These are phyloP conservation scores for Pachysandra terminalis DNA, from an alignment of 164 flowering plant species.

Conservation along the genomic window DNA sequence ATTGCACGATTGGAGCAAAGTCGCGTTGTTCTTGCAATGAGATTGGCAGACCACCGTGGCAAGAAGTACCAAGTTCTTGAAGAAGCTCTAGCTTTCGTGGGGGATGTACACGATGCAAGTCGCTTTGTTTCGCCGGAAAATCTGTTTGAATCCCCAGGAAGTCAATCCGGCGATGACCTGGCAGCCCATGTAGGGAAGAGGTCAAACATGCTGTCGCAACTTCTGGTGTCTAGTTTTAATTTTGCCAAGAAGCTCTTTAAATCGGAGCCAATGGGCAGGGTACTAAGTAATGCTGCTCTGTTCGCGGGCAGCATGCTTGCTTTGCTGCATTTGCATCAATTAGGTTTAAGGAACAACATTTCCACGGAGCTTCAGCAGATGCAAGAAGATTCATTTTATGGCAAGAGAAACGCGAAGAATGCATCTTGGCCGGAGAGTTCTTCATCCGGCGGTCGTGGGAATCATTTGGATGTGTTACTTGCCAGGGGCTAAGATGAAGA, in stretches of 20 bases:
- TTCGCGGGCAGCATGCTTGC: slow-evolving; percentile 77
- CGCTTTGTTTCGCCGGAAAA: slow-evolving; percentile 57
- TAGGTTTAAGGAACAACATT: slow-evolving; percentile 12
- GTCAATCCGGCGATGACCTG: slow-evolving; percentile 29
- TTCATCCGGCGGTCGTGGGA: slow-evolving; percentile 9
- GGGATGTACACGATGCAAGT: slow-evolving; percentile 51
- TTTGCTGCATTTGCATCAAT: slow-evolving; percentile 26
- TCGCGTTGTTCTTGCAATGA: slow-evolving; percentile 79
- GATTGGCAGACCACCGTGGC: slow-evolving; percentile 86
- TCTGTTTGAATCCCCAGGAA: slow-evolving; percentile 34
- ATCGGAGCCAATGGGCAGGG: slow-evolving; percentile 53
- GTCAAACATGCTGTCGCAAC: slow-evolving; percentile 42
- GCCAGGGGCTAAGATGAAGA: slow-evolving; percentile 25
- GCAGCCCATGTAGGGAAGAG: slow-evolving; percentile 28
- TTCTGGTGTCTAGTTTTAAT: slow-evolving; percentile 47
- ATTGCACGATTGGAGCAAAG: slow-evolving; percentile 89
- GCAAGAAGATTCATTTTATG: slow-evolving; percentile 12
- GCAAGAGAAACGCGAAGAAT: slow-evolving; percentile 10
- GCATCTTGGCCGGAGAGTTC: slow-evolving; percentile 7
- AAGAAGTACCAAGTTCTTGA: slow-evolving; percentile 83
- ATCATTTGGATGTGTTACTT: slow-evolving; percentile 23
- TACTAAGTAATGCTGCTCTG: slow-evolving; percentile 83
- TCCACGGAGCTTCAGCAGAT: slow-evolving; percentile 11
- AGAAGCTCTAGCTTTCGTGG: slow-evolving; percentile 85
- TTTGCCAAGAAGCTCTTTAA: slow-evolving; percentile 55